Conservation (phyloP, 2,329 filamentous ascomycete genomes). For the Aureobasidium sp. region DNA sequence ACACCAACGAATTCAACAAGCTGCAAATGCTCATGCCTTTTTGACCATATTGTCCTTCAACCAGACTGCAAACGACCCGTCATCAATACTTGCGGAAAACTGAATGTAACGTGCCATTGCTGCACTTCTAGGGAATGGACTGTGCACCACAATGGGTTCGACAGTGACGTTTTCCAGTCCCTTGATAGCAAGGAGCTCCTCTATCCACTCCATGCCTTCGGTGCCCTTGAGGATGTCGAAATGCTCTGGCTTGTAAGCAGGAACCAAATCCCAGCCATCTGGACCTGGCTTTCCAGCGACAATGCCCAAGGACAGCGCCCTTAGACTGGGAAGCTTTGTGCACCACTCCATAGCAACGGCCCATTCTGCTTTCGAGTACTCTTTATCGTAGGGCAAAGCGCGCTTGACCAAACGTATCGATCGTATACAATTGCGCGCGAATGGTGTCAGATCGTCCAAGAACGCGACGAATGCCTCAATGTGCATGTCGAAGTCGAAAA, state of each 20-base stretch:
- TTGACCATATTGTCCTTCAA: constrained; percentile 33
- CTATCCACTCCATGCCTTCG: constrained; percentile 51
- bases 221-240: constrained; percentile 23
- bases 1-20: background rate
- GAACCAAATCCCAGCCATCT: constrained; percentile 43
- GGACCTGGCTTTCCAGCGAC: constrained; percentile 45
- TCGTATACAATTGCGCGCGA: constrained; percentile 40
- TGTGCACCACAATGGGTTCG: constrained; percentile 45
- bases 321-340: constrained; percentile 33
- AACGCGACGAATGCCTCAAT: constrained; percentile 55
- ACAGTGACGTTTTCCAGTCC: constrained; percentile 46
- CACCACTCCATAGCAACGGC: constrained; percentile 44
- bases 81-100: constrained; percentile 53
- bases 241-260: constrained; percentile 32
- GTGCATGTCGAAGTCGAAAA: constrained; percentile 52
- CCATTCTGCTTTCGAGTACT: constrained; percentile 52
- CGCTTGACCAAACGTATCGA: constrained; percentile 49
- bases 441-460: constrained; percentile 47
- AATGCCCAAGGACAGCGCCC: constrained; percentile 42
- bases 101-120: constrained; percentile 51
- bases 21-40: background rate
- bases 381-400: constrained; percentile 44
- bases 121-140: constrained; percentile 43
- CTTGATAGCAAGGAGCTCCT: constrained; percentile 45
- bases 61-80: constrained; percentile 45